Base-by-base conservation (phyloP, 164 flowering plant species). In the Stephania yunnanensis region DNA sequence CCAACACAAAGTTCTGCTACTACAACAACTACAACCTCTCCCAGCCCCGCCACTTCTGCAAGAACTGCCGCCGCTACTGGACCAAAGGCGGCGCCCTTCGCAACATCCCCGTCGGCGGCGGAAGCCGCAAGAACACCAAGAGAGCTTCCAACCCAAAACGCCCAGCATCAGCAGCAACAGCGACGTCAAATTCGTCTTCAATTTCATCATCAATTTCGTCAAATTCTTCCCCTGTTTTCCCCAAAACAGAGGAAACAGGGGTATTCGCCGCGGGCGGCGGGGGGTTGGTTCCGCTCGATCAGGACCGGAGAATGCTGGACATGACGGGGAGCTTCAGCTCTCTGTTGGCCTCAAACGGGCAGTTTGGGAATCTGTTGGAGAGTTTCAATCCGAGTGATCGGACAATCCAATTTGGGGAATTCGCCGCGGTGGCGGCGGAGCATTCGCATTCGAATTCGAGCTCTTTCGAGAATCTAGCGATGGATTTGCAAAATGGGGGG, bases 61-160 rank as follows among this genome's bases (percentile, higher is more conserved):
- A 82, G 74, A 77, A 77, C 65, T 82, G 84, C 70, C 55, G 82
- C 7, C 78, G 82, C 10, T 82, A 82, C 52, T 82, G 84, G 84
- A 82, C 84, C 44, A 79, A 79, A 74, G 84, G 84, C 1, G 84
- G 84, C 61, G 82, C 91, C 15, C 85, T 92, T 2, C 72, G 97
- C 7, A 92, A 92, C 87, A 88, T 92, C 79, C 97, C 97, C 0
- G 89, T 92, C 17, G 97, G 97, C 30, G 97, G 97, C 8, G 89
- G 89, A 19, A 85, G 73, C 75, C 84, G 84, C 15, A 82, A 82
- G 71, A 82, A 74, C 82, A 46, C 86, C 22, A 84, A 86, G 76
- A 82, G 85, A 6, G 66, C 87, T 20, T 70, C 76, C 10, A 78
- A 69, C 63, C 61, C 80, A 3, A 79, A 77, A 30, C 78, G 80